These are phyloP conservation scores for Coleophoma cylindrospora DNA, from an alignment of 2,329 filamentous ascomycete genomes.

Conservation along the genomic window DNA sequence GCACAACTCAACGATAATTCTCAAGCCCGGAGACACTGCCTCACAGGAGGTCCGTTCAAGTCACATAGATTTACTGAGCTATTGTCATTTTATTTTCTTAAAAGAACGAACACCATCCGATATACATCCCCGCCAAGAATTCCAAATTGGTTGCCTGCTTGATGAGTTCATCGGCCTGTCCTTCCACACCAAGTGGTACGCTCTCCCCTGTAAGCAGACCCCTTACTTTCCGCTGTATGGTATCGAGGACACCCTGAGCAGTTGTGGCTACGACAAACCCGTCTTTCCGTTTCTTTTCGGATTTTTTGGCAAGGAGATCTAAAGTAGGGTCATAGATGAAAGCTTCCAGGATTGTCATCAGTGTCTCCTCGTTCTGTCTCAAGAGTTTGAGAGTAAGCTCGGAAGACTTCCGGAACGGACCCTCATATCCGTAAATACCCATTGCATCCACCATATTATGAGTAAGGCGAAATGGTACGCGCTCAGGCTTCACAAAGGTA, in stretches of 20 bases:
- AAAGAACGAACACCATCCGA: constrained; percentile 80
- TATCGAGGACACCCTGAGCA: constrained; percentile 79
- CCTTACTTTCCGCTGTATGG: constrained; percentile 79
- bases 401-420: constrained; percentile 84
- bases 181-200: constrained; percentile 90
- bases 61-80: too few species aligned
- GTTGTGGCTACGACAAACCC: constrained; percentile 53
- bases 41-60: too few species aligned
- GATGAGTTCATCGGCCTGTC: constrained; percentile 95
- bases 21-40: too few species aligned
- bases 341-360: constrained; percentile 96
- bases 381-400: constrained; percentile 83
- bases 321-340: constrained; percentile 97
- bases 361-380: constrained; percentile 86
- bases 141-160: constrained; percentile 74
- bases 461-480: constrained; percentile 92
- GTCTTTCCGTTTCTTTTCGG: constrained; percentile 39
- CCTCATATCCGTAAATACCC: constrained; percentile 90
- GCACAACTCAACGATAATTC: too few species aligned
- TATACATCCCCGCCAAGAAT: constrained; percentile 91
- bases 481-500: constrained; percentile 90
- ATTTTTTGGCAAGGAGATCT: constrained; percentile 75
- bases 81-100: constrained; percentile 23
- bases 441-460: constrained; percentile 99
- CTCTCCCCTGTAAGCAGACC: constrained; percentile 82